Evolutionary conservation across 2,329 filamentous ascomycete genomes (phyloP).

Genomic region (Pyrenochaeta sp.): DNA sequence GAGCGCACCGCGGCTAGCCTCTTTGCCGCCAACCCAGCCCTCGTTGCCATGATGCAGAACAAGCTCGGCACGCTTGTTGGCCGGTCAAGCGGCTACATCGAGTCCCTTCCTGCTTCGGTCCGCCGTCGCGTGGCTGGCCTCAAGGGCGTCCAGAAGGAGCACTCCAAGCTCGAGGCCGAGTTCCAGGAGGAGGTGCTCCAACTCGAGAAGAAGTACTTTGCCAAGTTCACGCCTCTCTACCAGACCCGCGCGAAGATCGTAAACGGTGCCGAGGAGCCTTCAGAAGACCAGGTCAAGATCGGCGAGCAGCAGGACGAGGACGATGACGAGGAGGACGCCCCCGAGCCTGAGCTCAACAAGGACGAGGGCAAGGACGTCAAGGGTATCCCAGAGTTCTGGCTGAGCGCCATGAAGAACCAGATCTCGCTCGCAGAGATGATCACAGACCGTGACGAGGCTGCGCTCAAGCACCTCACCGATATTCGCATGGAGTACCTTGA

Average conservation of each 20-base stretch:
- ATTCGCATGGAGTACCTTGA: conserved; percentile 99
- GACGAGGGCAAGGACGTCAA: conserved; percentile 64
- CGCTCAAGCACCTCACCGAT: conserved; percentile 87
- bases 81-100: conserved; percentile 95
- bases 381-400: conserved; percentile 98
- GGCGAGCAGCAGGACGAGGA: conserved; percentile 83
- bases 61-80: conserved; percentile 93
- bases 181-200: conserved; percentile 98
- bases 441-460: conserved; percentile 94
- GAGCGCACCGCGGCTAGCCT: conserved; percentile 90
- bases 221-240: conserved; percentile 97
- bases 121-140: conserved; percentile 93
- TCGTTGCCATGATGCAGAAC: conserved; percentile 97
- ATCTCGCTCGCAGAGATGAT: conserved; percentile 97
- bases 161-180: conserved; percentile 96
- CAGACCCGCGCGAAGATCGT: conserved; percentile 92
- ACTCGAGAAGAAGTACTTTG: conserved; percentile 99
- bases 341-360: conserved; percentile 65
- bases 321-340: conserved; percentile 58
- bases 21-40: conserved; percentile 92
- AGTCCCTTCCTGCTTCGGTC: conserved; percentile 88
- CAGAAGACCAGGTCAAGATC: conserved; percentile 83
- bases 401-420: conserved; percentile 99
- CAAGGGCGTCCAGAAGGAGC: conserved; percentile 98
- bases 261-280: conserved; percentile 86